A percentile compares a stretch with the other conserved stretches of the same genome.
These are phyloP conservation scores for Orbilia ellipsospora DNA, from an alignment of 2,329 filamentous ascomycete genomes.

Conservation along the genomic window DNA sequence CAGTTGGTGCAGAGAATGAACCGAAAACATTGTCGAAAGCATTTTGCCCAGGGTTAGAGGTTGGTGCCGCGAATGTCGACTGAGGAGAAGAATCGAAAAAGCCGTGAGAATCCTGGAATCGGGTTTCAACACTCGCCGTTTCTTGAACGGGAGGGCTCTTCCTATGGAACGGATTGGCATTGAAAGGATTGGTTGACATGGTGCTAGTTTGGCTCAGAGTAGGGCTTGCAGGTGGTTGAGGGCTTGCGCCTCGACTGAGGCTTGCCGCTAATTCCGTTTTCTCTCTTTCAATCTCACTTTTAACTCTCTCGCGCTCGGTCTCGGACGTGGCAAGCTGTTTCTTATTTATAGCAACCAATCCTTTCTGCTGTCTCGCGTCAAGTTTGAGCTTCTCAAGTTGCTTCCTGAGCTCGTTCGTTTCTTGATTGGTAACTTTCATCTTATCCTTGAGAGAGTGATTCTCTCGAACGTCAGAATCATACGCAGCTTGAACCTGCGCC, in stretches of 20 bases:
- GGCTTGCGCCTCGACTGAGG: slow-evolving; percentile 71
- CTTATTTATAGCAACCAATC: slow-evolving; percentile 96
- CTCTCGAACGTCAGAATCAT: slow-evolving; percentile 89
- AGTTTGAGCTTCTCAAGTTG: slow-evolving; percentile 92
- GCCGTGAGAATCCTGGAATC: slow-evolving; percentile 60
- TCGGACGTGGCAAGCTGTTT: slow-evolving; percentile 94
- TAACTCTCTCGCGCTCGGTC: slow-evolving; percentile 86
- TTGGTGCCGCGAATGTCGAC: slow-evolving; percentile 55
- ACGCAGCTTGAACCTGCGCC: slow-evolving; percentile 75
- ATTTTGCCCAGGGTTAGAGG: slow-evolving; percentile 68
- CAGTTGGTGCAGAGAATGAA: slow-evolving; percentile 69
- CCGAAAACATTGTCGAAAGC: slow-evolving; percentile 90
- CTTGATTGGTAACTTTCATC: slow-evolving; percentile 82
- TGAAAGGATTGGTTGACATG: slow-evolving; percentile 55
- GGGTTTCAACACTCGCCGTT: slow-evolving; percentile 62
- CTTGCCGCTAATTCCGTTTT: slow-evolving; percentile 66
- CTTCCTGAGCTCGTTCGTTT: slow-evolving; percentile 85
- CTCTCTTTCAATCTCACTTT: slow-evolving; percentile 78
- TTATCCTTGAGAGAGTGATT: slow-evolving; percentile 86
- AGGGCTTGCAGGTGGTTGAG: slow-evolving; percentile 68
- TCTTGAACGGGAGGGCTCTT: slow-evolving; percentile 66
- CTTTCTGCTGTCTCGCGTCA: slow-evolving; percentile 93
- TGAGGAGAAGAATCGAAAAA: slow-evolving; percentile 50
- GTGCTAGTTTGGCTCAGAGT: slow-evolving; percentile 63
- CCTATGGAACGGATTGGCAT: slow-evolving; percentile 93